These are phyloP conservation scores for Chenopodium formosanum DNA, from an alignment of 148 eudicot species.

Conservation along the genomic window DNA sequence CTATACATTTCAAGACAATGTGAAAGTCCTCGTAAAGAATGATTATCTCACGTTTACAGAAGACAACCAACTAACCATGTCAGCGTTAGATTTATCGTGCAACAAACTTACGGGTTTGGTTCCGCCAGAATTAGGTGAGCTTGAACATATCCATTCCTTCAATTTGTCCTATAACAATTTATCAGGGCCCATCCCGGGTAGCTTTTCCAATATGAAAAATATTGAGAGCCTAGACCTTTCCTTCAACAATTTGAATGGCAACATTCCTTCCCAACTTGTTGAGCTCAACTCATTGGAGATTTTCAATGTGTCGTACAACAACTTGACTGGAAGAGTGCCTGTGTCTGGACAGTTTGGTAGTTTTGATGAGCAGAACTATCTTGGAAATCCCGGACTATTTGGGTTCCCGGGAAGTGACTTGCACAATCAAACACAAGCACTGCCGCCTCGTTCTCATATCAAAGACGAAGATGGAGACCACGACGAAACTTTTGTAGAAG, in stretches of 20 bases:
- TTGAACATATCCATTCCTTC: background rate
- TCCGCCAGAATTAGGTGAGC: background rate
- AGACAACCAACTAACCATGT: background rate
- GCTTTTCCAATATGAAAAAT: conserved; percentile 6
- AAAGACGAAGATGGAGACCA: background rate
- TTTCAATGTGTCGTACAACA: conserved; percentile 22
- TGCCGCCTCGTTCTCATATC: background rate
- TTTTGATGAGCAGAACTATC: background rate
- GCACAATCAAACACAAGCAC: background rate
- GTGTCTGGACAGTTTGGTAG: background rate
- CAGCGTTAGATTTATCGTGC: conserved; percentile 18
- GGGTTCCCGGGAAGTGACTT: background rate
- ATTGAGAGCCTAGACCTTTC: conserved; percentile 18
- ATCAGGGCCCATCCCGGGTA: conserved; percentile 18
- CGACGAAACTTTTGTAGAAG: background rate
- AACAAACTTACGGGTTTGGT: conserved; percentile 15
- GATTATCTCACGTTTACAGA: background rate
- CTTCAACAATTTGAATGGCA: background rate
- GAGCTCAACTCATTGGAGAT: background rate
- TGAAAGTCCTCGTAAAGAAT: conserved; percentile 9
- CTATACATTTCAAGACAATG: background rate
- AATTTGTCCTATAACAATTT: conserved; percentile 27
- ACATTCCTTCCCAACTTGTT: background rate
- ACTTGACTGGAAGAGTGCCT: conserved; percentile 14
- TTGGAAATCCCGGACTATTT: background rate